A percentile compares a stretch with the other conserved stretches of the same genome.
Evolutionary conservation across 306 rosid genomes (phyloP).

Genomic region (Vigna mungo): DNA sequence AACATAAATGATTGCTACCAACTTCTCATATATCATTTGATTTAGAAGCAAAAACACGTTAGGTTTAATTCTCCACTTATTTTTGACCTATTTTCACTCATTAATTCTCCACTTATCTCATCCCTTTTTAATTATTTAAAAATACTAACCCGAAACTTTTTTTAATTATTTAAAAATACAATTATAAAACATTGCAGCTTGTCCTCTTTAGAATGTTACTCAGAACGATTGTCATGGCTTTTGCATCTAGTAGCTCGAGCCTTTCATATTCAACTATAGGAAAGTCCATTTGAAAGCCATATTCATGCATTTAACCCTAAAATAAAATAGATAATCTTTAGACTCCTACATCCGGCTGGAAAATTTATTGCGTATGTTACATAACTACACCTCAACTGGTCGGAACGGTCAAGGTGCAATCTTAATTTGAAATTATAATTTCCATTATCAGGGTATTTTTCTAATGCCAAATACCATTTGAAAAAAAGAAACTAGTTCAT

Average conservation of each 20-base stretch:
- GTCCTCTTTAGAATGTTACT: too few relatives aligned
- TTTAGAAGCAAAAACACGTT: too few relatives aligned
- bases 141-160: too few relatives aligned
- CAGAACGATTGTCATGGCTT: background rate
- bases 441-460: background rate
- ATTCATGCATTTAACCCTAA: background rate
- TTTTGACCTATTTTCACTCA: too few relatives aligned
- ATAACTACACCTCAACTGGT: background rate
- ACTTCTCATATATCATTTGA: too few relatives aligned
- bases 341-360: background rate
- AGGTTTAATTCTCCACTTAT: background rate
- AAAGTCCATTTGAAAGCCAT: background rate
- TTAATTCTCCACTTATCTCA: background rate
- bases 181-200: too few relatives aligned
- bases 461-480: constrained; percentile 8
- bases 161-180: too few relatives aligned
- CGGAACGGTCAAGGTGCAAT: background rate
- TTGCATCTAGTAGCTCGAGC: background rate
- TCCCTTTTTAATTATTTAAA: too few relatives aligned
- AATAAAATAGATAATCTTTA: background rate
- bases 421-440: constrained; percentile 10
- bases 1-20: background rate
- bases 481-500: background rate
- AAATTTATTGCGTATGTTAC: background rate
- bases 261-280: background rate